Evolutionary conservation across 2,329 filamentous ascomycete genomes (phyloP), one percentile per base, ranked within the genome.

Genomic region (Ophidiomyces ophidiicola): DNA sequence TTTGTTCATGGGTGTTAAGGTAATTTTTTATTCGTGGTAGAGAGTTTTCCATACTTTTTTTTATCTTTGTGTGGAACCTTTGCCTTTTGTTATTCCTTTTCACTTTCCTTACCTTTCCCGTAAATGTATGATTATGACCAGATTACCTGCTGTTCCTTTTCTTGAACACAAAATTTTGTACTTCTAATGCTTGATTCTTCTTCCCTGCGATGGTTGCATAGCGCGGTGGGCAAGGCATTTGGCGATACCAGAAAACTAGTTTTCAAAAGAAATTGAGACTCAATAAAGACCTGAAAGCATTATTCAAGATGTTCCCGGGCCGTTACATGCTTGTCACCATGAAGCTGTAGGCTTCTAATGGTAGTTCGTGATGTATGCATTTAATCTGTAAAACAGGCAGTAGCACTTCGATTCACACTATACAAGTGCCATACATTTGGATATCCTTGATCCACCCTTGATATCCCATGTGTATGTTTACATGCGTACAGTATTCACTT

Each of bases 1-100:
- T 66, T 76, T 43, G 70, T 80, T 56, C 51, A 79, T 52, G 68
- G 58, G 19, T 81, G 76, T 53, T 19, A 31, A 21, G 17, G 18
- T 29, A 34, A n/a, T 34, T 19, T 11, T 15, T 23, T 19, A 19
- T 15, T 24, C 18, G 11, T 24, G 5, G n/a, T 23, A 5, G 19
- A 23, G 7, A 8, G n/a, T 21, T 36, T 17, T 17, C 18, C 18
- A 14, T 14, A 10, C 14, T 17, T 32, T 15, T 32, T 10, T 14
- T 14, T 17, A 15, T 32, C 17, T 15, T 19, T 14, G 18, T 32
- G 12, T 17, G n/a, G 10, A 14, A 15, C 30, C 30, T 15, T 32
- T 19, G n/a, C n/a, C 17, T n/a, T 32, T 15, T 12, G 17, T 31
- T 15, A 6, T 12, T 10, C 17, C 18, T 20, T 33, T 19, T 33